Evolutionary conservation across 352 stramenopile species (phyloP).

Genomic region (Phytophthora brassicae): DNA sequence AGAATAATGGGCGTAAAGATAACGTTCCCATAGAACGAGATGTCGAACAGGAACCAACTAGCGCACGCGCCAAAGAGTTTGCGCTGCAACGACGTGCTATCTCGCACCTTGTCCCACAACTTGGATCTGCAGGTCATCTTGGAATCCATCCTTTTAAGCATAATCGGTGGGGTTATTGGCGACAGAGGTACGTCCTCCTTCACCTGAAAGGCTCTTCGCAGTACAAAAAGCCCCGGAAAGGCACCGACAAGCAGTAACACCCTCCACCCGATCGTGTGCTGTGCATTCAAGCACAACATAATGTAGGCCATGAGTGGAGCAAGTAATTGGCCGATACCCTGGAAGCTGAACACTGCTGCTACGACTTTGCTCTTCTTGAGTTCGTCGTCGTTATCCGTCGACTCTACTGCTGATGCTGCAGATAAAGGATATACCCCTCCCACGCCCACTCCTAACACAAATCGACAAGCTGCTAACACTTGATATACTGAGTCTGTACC

Average conservation of each 20-base stretch:
- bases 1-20: slow-evolving; percentile 88
- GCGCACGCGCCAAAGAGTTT: slow-evolving; percentile 80
- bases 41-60: slow-evolving; percentile 93
- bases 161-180: slow-evolving; percentile 14
- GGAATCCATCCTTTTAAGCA: slow-evolving; percentile 15
- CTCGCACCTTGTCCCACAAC: slow-evolving; percentile 37
- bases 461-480: slow-evolving; percentile 63
- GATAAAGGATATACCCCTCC: slow-evolving; percentile 84
- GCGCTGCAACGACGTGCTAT: slow-evolving; percentile 35
- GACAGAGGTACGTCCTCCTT: slow-evolving; percentile 33
- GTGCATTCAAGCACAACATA: slow-evolving; percentile 43
- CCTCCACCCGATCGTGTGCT: slow-evolving; percentile 46
- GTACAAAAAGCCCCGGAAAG: slow-evolving; percentile 60
- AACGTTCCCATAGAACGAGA: slow-evolving; percentile 90
- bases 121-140: slow-evolving; percentile 24
- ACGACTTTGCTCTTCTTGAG: slow-evolving; percentile 68
- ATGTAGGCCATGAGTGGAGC: slow-evolving; percentile 63
- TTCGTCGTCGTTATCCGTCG: slow-evolving; percentile 36
- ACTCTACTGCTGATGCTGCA: slow-evolving; percentile 65
- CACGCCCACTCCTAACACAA: slow-evolving; percentile 76
- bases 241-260: slow-evolving; percentile 56
- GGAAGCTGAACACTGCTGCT: slow-evolving; percentile 67
- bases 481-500: slow-evolving; percentile 57
- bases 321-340: slow-evolving; percentile 60
- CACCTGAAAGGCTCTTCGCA: slow-evolving; percentile 51